Conservation (phyloP, 441 rosid species). For the Aleurites moluccanus region DNA sequence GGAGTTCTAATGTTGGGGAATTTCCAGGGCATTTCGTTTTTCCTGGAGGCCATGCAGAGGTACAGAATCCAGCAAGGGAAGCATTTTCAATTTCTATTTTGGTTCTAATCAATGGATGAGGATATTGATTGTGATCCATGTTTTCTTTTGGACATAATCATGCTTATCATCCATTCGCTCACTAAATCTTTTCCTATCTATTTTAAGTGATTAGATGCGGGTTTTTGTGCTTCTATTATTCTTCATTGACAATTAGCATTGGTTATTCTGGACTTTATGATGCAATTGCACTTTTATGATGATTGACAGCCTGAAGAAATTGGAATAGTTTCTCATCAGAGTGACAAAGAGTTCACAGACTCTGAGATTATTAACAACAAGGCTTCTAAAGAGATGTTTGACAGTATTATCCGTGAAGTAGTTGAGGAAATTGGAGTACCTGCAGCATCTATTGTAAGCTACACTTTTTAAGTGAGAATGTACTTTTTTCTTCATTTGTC, state of each 20-base stretch:
- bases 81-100: conserved; percentile 9
- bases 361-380: conserved; percentile 45
- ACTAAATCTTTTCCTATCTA: neutral
- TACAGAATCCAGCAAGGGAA: conserved; percentile 26
- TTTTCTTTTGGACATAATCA: neutral
- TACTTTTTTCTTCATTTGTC: neutral
- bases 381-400: conserved; percentile 72
- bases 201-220: neutral
- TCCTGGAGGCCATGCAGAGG: conserved; percentile 99
- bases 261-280: conserved; percentile 6
- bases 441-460: conserved; percentile 62
- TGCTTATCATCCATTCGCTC: neutral
- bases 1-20: conserved; percentile 90
- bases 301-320: conserved; percentile 59
- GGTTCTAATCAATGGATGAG: neutral
- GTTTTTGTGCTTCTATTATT: conserved; percentile 1
- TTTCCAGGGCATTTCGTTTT: conserved; percentile 88
- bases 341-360: conserved; percentile 26
- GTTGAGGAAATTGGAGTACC: conserved; percentile 95
- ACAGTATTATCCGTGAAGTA: conserved; percentile 73
- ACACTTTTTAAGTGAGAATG: neutral
- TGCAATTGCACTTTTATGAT: conserved; percentile 17
- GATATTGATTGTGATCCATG: neutral
- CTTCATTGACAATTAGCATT: neutral
- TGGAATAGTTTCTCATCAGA: conserved; percentile 48